These are phyloP conservation scores for Abrus pulchellus DNA, from an alignment of 306 rosid genomes.

Conservation along the genomic window DNA sequence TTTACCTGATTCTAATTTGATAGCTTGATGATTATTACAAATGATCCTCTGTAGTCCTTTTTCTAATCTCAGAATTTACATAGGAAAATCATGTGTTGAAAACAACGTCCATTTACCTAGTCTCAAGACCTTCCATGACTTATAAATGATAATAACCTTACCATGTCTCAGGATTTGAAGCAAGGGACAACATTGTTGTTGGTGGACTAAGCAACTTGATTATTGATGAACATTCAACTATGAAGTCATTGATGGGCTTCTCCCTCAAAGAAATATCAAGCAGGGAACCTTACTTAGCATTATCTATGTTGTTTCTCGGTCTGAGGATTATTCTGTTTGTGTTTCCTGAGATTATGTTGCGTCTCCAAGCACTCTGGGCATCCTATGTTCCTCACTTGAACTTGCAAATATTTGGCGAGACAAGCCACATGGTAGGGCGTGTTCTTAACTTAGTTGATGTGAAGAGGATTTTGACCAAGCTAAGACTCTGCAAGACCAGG, in stretches of 20 bases:
- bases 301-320: slow-evolving; percentile 68
- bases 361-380: slow-evolving; percentile 62
- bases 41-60: neutral
- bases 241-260: slow-evolving; percentile 46
- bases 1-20: slow-evolving; percentile 30
- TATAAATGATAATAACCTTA: neutral
- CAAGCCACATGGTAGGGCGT: slow-evolving; percentile 67
- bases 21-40: slow-evolving; percentile 17
- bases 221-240: slow-evolving; percentile 46
- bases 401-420: slow-evolving; percentile 75
- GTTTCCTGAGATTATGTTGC: slow-evolving; percentile 54
- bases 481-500: slow-evolving; percentile 69
- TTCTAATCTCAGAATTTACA: neutral
- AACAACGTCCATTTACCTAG: neutral
- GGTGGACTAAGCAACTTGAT: slow-evolving; percentile 42
- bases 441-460: slow-evolving; percentile 67
- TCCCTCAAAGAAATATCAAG: slow-evolving; percentile 52
- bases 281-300: slow-evolving; percentile 66
- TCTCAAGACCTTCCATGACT: slow-evolving; percentile 13
- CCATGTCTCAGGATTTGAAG: slow-evolving; percentile 64
- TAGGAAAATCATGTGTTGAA: slow-evolving; percentile 1
- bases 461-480: slow-evolving; percentile 76
- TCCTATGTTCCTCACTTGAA: slow-evolving; percentile 65
- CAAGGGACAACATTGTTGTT: slow-evolving; percentile 46
- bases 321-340: slow-evolving; percentile 57